phyloP scores from a whole-genome alignment of 2,329 filamentous ascomycete species.

The Monilinia laxa region DNA sequence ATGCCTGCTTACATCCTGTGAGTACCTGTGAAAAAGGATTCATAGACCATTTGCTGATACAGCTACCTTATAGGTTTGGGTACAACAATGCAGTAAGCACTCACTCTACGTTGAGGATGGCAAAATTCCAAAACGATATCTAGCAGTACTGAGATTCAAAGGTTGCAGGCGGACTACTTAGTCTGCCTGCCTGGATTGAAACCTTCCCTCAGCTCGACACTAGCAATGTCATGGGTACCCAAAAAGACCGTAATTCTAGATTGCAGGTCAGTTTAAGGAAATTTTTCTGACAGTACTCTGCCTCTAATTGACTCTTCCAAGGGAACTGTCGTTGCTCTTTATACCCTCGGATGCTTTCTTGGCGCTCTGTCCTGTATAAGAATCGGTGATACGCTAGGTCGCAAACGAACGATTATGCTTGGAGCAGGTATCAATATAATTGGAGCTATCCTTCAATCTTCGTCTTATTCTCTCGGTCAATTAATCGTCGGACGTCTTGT shows the following conservation, averaged over 20 bases:
- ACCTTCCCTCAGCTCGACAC: constrained; percentile 25
- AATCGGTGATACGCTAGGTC: constrained; percentile 54
- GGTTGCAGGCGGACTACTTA: constrained; percentile 49
- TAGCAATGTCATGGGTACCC: background rate
- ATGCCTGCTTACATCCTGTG: constrained; percentile 69
- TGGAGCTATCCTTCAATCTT: constrained; percentile 49
- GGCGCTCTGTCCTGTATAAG: constrained; percentile 42
- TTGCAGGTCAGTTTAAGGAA: constrained; percentile 6
- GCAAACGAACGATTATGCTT: constrained; percentile 56
- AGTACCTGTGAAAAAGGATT: constrained; percentile 40
- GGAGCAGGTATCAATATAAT: constrained; percentile 58
- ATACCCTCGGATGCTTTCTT: constrained; percentile 50
- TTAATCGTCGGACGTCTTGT: constrained; percentile 53
- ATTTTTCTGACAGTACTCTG: background rate
- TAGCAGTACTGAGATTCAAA: constrained; percentile 32
- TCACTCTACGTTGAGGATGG: background rate
- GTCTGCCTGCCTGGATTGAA: constrained; percentile 28
- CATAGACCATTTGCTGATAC: background rate
- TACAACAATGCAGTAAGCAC: constrained; percentile 44
- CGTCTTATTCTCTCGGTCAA: constrained; percentile 49
- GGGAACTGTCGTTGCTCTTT: constrained; percentile 23
- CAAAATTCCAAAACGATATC: background rate
- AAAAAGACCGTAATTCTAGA: constrained; percentile 16
- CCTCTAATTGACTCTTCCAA: constrained; percentile 2
- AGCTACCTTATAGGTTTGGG: constrained; percentile 43